Base-by-base conservation (phyloP, 352 stramenopile species). In the Lagenidium sp. region DNA sequence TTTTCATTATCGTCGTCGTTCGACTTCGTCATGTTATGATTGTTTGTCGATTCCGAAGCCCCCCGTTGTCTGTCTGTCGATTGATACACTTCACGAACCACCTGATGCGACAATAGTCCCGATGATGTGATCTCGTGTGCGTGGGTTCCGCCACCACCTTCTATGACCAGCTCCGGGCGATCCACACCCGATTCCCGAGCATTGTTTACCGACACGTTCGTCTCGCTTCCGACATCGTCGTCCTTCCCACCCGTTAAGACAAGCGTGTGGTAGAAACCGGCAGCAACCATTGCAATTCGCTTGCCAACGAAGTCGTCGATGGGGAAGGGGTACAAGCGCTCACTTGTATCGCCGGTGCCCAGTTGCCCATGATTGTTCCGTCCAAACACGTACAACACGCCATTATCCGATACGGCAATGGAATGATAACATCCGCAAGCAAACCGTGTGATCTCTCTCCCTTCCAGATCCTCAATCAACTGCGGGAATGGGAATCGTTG, bases 281-380 rank as follows among this genome's bases (percentile, higher is more conserved):
- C 82, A 21, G 86, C 87, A 6, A 97, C 76, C 38, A 91, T 67
- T 4, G 83, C 76, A 10, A 97, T 64, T 24, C 82, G 68, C 30
- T 96, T 95, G 0, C 84, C 89, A 4, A 94, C 55, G 51, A 97
- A 97, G 22, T 85, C 71, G 42, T 95, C 84, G 28, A 97, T 77
- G 7, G 83, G 68, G 20, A 78, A 90, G 1, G 88, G 88, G 48
- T 72, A 86, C 13, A 95, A 22, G 3, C 84, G 76, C 52, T 97
- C 90, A 19, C 65, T 89, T 1, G 79, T 89, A 42, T 97, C 90
- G 0, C 87, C 87, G 0, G 84, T 97, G 6, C 87, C 90, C 1
- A 97, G 53, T 57, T 97, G 90, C 0, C 91, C 91, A 35, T 97
- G 89, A 40, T 97, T 97, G 47, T 97, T 97, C n/a, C 87, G 60